Percentiles rank a stretch among this genome's conserved stretches.
These are phyloP conservation scores for Auriculariales sp. DNA, from an alignment of 768 basidiomycete genomes.

Conservation along the genomic window DNA sequence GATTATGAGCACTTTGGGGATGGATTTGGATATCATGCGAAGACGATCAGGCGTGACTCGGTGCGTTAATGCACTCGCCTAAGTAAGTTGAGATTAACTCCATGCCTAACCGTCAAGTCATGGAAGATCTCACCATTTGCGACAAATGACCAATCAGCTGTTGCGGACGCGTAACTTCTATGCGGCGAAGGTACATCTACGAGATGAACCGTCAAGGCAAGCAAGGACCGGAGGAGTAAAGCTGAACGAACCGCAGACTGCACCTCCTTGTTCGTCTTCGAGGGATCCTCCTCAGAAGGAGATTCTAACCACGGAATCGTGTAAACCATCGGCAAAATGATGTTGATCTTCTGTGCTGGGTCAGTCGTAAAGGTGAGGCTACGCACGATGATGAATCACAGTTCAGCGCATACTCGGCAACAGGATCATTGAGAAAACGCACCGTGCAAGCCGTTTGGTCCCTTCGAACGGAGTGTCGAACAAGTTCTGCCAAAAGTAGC, in stretches of 20 bases:
- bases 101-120: not conserved
- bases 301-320: constrained; percentile 46
- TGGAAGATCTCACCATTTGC: constrained; percentile 37
- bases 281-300: constrained; percentile 33
- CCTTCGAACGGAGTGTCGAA: constrained; percentile 34
- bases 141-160: constrained; percentile 45
- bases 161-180: constrained; percentile 42
- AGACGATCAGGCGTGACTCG: constrained; percentile 35
- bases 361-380: not conserved
- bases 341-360: not conserved
- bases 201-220: not conserved
- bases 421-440: not conserved
- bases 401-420: not conserved
- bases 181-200: constrained; percentile 32
- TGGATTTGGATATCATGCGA: constrained; percentile 29
- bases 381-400: too few relatives aligned
- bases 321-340: constrained; percentile 41
- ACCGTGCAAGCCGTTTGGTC: constrained; percentile 3
- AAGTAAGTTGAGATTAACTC: not conserved
- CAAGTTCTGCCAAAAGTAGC: constrained; percentile 38
- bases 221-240: not conserved
- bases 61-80: constrained; percentile 43
- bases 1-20: constrained; percentile 55
- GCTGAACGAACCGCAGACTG: constrained; percentile 33
- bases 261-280: constrained; percentile 49